A percentile compares a stretch with the other conserved stretches of the same genome.
Conservation (phyloP, 805 yeast genomes). For the Saturnispora hagleri region DNA sequence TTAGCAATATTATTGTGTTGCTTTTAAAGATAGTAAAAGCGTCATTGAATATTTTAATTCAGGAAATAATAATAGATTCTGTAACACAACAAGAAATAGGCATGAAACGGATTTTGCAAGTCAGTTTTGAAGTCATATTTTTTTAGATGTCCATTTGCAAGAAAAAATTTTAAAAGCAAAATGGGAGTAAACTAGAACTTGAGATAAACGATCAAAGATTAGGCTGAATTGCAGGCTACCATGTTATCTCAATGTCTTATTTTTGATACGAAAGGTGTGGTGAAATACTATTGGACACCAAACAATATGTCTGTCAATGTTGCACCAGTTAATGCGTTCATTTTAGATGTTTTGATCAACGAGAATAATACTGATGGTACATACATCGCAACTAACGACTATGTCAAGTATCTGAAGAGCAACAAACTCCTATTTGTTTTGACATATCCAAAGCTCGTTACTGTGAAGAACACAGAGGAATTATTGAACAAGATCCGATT, state of each 20-base stretch:
- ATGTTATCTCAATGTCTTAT: slow-evolving; percentile 7
- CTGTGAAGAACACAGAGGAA: slow-evolving; percentile 23
- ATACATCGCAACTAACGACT: slow-evolving; percentile 6
- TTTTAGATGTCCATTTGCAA: neutral
- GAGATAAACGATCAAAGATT: neutral
- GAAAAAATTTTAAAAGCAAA: neutral
- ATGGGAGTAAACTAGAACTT: neutral
- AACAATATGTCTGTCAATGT: neutral
- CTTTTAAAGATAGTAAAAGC: neutral
- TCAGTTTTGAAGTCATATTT: neutral
- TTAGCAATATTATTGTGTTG: neutral
- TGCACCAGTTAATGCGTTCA: slow-evolving; percentile 30
- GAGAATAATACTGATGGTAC: slow-evolving; percentile 24
- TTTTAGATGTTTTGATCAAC: slow-evolving; percentile 40
- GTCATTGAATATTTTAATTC: neutral
- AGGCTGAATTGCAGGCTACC: neutral
- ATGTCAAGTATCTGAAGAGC: neutral
- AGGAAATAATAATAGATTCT: neutral
- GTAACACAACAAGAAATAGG: neutral
- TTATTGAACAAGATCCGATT: slow-evolving; percentile 21
- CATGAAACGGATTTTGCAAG: neutral
- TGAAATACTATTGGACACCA: neutral
- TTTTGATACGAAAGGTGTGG: slow-evolving; percentile 2
- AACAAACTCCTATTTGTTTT: slow-evolving; percentile 32
- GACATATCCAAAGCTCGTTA: slow-evolving; percentile 31